Conservation (phyloP, 2,329 filamentous ascomycete genomes). For the Clarireedia hainanense region DNA sequence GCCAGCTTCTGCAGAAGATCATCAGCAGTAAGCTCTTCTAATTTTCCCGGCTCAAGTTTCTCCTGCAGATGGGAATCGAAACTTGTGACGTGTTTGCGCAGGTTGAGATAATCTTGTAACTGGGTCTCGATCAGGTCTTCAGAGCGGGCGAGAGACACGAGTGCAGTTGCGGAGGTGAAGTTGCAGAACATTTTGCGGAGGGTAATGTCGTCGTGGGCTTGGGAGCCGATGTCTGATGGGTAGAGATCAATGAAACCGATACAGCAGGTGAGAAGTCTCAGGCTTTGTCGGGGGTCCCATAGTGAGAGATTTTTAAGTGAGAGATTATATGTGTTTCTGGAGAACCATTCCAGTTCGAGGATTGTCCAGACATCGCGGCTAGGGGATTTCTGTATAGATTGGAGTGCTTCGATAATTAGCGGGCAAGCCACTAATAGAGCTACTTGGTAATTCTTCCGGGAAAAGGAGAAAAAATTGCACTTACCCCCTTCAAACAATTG, state of each 20-base stretch:
- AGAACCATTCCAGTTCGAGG: slow-evolving; percentile 75
- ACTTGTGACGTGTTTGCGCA: slow-evolving; percentile 50
- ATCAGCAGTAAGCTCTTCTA: slow-evolving; percentile 36
- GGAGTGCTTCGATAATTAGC: slow-evolving; percentile 18
- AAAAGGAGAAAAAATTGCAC: neutral
- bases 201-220: slow-evolving; percentile 40
- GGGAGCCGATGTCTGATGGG: slow-evolving; percentile 37
- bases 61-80: slow-evolving; percentile 45
- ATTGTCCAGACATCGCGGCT: slow-evolving; percentile 42
- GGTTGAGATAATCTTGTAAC: slow-evolving; percentile 52
- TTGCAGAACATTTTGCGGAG: slow-evolving; percentile 61
- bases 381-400: slow-evolving; percentile 34
- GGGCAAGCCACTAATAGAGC: neutral
- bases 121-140: slow-evolving; percentile 43
- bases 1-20: slow-evolving; percentile 57
- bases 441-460: too few relatives aligned
- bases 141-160: slow-evolving; percentile 44
- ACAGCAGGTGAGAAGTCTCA: slow-evolving; percentile 49
- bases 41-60: slow-evolving; percentile 26
- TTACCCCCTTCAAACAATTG: slow-evolving; percentile 43
- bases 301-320: slow-evolving; percentile 52
- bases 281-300: slow-evolving; percentile 46
- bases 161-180: slow-evolving; percentile 52
- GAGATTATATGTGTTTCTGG: slow-evolving; percentile 72
- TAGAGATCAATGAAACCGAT: slow-evolving; percentile 45